These are phyloP conservation scores for Yamadazyma diddensiae DNA, from an alignment of 1,139 yeast species.

Conservation along the genomic window DNA sequence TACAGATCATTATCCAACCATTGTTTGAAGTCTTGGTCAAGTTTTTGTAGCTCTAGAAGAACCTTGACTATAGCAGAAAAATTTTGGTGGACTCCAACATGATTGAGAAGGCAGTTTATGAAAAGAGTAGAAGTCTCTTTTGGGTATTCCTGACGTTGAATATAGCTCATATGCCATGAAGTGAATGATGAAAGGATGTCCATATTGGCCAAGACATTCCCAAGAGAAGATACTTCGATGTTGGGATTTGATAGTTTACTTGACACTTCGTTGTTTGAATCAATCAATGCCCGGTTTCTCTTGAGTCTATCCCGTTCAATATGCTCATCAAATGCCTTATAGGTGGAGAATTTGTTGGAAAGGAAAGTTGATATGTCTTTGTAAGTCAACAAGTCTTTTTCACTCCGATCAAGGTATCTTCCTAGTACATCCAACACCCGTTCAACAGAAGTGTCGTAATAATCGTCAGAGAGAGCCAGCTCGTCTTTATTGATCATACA, in stretches of 20 bases:
- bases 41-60: constrained; percentile 19
- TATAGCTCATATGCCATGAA: constrained; percentile 23
- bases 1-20: constrained; percentile 33
- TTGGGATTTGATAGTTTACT: constrained; percentile 22
- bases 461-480: neutral
- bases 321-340: constrained; percentile 19
- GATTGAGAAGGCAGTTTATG: constrained; percentile 38
- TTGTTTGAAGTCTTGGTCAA: constrained; percentile 17
- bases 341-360: constrained; percentile 29
- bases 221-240: constrained; percentile 22
- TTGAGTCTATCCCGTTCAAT: constrained; percentile 12
- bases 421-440: constrained; percentile 33
- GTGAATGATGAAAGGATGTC: constrained; percentile 23
- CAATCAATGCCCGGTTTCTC: neutral
- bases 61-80: constrained; percentile 30
- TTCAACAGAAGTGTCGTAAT: constrained; percentile 25
- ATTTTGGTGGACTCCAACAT: constrained; percentile 34
- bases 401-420: constrained; percentile 20
- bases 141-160: constrained; percentile 17
- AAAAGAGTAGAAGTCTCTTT: constrained; percentile 26
- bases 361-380: constrained; percentile 30
- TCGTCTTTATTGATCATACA: constrained; percentile 17
- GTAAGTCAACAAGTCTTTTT: constrained; percentile 17
- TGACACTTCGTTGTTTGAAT: constrained; percentile 14
- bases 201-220: constrained; percentile 34